Evolutionary conservation across 2,329 filamentous ascomycete species (phyloP), one percentile per base, ranked within the genome.

Genomic region (Magnaporthiopsis rhizophila): DNA sequence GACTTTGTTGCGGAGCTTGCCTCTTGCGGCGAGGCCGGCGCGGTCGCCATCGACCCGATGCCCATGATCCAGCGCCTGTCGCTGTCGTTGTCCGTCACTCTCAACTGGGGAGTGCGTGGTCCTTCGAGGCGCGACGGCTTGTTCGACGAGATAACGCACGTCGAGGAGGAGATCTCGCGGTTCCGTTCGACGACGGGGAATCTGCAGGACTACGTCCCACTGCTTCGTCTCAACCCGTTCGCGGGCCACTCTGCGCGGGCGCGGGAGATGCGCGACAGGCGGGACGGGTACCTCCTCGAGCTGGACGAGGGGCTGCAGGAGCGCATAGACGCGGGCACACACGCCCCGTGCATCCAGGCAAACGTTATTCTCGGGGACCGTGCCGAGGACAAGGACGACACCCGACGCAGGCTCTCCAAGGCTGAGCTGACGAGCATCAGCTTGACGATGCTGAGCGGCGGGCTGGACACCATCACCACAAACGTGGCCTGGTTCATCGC

Each of bases 131-230:
- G 87, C n/a, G 81, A 86, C 64, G 76, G 80, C 8, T 74, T 88
- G n/a, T 86, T 88, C 66, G 75, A 81, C 24, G 85, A 88, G 70
- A 87, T 88, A 65, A 86, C 82, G 1, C 79, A 87, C 61, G 85
- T 87, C 24, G 85, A 87, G 67, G 84, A 86, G 58, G 81, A 83
- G 45, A 83, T 87, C 58, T 83, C 79, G 69, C 80, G 81, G 62
- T 86, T 87, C 72, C 76, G 85, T 21, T 83, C 80, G 66, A 89
- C 86, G 0, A 91, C 88, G 69, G 91, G 92, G 72, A 93, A 94
- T 72, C 90, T 89, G 85, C 88, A 91, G 70, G 61, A 62, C 61
- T 62, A 94, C 69, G 85, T 95, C n/a, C 90, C 91, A 0, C 70
- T 93, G 7, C 72, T 94, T 65, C 81, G 90, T 32, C 73, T 92